phyloP scores from a whole-genome alignment of 306 rosid genomes.

The Trifolium subterraneum region DNA sequence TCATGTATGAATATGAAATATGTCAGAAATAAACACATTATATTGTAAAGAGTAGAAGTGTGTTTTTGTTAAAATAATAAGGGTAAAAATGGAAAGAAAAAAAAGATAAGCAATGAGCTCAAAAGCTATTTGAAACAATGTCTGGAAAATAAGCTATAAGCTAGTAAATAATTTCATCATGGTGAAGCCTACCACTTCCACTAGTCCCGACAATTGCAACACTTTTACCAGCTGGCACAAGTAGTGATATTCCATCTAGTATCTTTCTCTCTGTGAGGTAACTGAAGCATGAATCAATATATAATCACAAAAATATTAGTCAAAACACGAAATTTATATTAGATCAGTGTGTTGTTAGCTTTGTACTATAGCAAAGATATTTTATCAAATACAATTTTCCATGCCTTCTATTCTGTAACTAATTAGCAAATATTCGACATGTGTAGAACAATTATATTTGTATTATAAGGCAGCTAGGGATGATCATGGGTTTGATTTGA shows the following conservation, averaged over 20 bases:
- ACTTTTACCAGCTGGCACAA: constrained; percentile 94
- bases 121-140: too few species aligned
- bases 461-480: not conserved
- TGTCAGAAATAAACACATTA: constrained; percentile 39
- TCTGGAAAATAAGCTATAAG: too few species aligned
- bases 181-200: constrained; percentile 88
- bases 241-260: constrained; percentile 89
- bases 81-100: too few species aligned
- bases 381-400: constrained; percentile 27
- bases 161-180: constrained; percentile 36
- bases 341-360: constrained; percentile 31
- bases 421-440: constrained; percentile 1
- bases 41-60: too few species aligned
- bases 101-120: too few species aligned
- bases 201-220: constrained; percentile 99
- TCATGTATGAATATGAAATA: constrained; percentile 45
- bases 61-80: too few species aligned
- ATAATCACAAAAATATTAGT: constrained; percentile 30
- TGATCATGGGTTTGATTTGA: not conserved
- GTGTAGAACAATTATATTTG: not conserved
- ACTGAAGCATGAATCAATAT: constrained; percentile 57
- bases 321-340: constrained; percentile 7
- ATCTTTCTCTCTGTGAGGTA: constrained; percentile 86
- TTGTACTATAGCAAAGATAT: constrained; percentile 19
- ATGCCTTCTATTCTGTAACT: constrained; percentile 6